Base-by-base conservation (phyloP, 2,329 filamentous ascomycete species). In the Aspergillus oerlinghausenensis region DNA sequence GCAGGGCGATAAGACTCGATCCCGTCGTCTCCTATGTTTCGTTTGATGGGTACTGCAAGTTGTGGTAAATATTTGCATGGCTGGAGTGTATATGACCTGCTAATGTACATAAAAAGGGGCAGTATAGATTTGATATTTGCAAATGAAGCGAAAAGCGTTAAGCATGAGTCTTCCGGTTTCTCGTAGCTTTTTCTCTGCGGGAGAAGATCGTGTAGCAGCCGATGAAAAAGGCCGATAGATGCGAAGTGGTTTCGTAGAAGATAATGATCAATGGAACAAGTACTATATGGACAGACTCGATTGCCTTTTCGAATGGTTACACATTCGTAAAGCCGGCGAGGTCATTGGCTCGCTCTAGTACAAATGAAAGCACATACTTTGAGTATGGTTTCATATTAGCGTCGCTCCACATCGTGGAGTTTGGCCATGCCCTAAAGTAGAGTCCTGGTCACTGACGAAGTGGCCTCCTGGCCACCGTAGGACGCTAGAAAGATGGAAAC, bases 61-160 rank as follows among this genome's bases (percentile, higher is more conserved):
- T 14, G 23, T 26, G 43, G 43, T 47, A 10, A 23, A 47, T 47
- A 42, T 56, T 43, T 42, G 49, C 48, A n/a, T 28, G 17, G 43
- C 25, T 51, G 48, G 50, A 51, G 23, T 50, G n/a, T 51, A 55
- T 38, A 40, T 51, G 23, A 38, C 35, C 17, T 21, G 21, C 32
- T 51, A 43, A 26, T 38, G 42, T 42, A 51, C 54, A 47, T 51
- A 52, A 49, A 50, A 51, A 52, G 21, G 21, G 23, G 21, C 10
- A 47, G 21, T 14, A 45, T 19, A 45, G 8, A 45, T 8, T 5
- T 23, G 9, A 21, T 45, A 19, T 45, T 45, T 23, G 9, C 42
- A 23, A 43, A 17, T 38, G 32, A 17, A 38, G 32, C 32, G 32
- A 38, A 38, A 3, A 3, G 32, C 32, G 2, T 17, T 17, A 38